Evolutionary conservation across 2,329 filamentous ascomycete genomes (phyloP).

Genomic region (Hymenoscyphus scutula): DNA sequence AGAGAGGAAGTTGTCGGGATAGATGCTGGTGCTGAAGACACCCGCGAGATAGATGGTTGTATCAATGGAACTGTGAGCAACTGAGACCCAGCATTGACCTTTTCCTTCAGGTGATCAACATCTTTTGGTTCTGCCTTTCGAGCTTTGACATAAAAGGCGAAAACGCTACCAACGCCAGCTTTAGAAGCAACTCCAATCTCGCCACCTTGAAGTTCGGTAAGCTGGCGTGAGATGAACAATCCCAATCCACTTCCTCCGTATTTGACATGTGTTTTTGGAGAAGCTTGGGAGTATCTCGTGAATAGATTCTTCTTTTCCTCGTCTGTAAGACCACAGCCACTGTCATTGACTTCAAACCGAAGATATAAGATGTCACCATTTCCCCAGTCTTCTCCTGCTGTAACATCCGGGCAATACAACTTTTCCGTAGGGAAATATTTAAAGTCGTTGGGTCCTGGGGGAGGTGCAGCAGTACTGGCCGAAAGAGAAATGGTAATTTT

Average conservation of each 20-base stretch:
- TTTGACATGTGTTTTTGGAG: slow-evolving; percentile 71
- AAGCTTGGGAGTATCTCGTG: slow-evolving; percentile 76
- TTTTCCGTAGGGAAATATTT: slow-evolving; percentile 49
- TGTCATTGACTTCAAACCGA: slow-evolving; percentile 71
- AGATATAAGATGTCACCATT: slow-evolving; percentile 67
- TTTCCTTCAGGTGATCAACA: slow-evolving; percentile 49
- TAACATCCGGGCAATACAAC: slow-evolving; percentile 45
- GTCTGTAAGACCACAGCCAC: slow-evolving; percentile 67
- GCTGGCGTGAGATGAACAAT: slow-evolving; percentile 72
- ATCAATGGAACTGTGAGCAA: slow-evolving; percentile 36
- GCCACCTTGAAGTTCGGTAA: slow-evolving; percentile 75
- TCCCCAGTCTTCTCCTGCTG: slow-evolving; percentile 60
- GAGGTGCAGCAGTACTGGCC: slow-evolving; percentile 33
- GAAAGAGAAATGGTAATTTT: slow-evolving; percentile 42
- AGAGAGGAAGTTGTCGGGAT: background rate
- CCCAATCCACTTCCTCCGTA: slow-evolving; percentile 78
- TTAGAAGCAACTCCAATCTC: slow-evolving; percentile 69
- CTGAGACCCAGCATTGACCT: slow-evolving; percentile 59
- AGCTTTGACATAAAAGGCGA: slow-evolving; percentile 63
- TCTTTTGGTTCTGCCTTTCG: slow-evolving; percentile 17
- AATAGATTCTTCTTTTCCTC: slow-evolving; percentile 73
- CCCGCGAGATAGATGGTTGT: slow-evolving; percentile 1
- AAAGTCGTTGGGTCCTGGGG: slow-evolving; percentile 47
- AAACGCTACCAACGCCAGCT: slow-evolving; percentile 66
- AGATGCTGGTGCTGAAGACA: slow-evolving; percentile 4